phyloP scores from a whole-genome alignment of 2,329 filamentous ascomycete genomes.

The Monilinia fructicola region DNA sequence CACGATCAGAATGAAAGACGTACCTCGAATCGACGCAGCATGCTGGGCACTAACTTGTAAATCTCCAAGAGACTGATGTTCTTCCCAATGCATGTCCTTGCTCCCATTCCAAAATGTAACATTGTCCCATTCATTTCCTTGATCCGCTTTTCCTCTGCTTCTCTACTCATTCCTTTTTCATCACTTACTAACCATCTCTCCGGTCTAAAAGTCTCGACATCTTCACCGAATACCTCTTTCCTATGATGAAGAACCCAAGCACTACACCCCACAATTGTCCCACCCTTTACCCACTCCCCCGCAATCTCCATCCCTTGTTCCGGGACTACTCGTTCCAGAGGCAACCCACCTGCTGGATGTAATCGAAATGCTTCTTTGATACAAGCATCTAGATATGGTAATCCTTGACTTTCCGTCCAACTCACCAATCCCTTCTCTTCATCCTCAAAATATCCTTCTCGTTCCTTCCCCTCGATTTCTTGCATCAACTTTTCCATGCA shows the following conservation, averaged over 20 bases:
- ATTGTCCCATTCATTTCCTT: slow-evolving; percentile 68
- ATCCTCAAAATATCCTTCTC: slow-evolving; percentile 52
- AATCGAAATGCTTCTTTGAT: slow-evolving; percentile 77
- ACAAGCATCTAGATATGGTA: slow-evolving; percentile 75
- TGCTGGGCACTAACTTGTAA: slow-evolving; percentile 60
- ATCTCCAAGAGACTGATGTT: slow-evolving; percentile 64
- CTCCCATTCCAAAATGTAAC: slow-evolving; percentile 72
- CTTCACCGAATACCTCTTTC: slow-evolving; percentile 64
- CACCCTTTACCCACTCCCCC: slow-evolving; percentile 62
- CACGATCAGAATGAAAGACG: slow-evolving; percentile 30
- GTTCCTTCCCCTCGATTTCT: slow-evolving; percentile 62
- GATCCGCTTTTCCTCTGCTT: slow-evolving; percentile 52
- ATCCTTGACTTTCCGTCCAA: slow-evolving; percentile 66
- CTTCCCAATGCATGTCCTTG: slow-evolving; percentile 68
- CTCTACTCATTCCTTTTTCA: slow-evolving; percentile 43
- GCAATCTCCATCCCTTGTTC: slow-evolving; percentile 61
- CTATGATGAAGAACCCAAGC: slow-evolving; percentile 73
- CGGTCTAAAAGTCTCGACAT: slow-evolving; percentile 65
- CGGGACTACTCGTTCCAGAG: slow-evolving; percentile 72
- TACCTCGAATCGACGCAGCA: slow-evolving; percentile 65
- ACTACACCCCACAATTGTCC: slow-evolving; percentile 72
- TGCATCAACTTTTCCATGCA: slow-evolving; percentile 55
- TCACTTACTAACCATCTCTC: slow-evolving; percentile 61
- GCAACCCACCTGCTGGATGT: slow-evolving; percentile 71
- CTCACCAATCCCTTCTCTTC: slow-evolving; percentile 61